phyloP scores from a whole-genome alignment of 768 basidiomycete species.

The Mycena capillaripes region DNA sequence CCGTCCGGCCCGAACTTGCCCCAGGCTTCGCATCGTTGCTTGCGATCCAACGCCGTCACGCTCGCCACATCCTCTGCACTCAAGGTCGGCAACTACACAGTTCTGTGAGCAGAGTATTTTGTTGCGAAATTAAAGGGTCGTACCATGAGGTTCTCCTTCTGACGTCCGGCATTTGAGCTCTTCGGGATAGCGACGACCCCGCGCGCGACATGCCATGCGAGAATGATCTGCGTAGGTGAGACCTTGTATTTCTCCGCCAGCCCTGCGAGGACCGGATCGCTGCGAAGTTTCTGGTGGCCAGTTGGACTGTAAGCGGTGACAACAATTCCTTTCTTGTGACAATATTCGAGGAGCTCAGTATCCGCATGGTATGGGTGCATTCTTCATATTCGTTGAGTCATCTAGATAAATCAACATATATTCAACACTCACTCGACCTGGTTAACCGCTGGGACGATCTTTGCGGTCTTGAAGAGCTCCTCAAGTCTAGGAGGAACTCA shows the following conservation, averaged over 20 bases:
- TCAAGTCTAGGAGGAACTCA: conserved; percentile 47
- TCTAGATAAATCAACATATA: too few species aligned
- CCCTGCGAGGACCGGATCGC: conserved; percentile 58
- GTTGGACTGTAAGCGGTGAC: conserved; percentile 66
- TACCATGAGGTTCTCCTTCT: conserved; percentile 61
- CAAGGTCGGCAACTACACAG: conserved; percentile 10
- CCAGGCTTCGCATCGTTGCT: background rate
- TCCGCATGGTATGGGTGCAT: conserved; percentile 63
- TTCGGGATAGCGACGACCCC: conserved; percentile 62
- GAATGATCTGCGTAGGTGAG: conserved; percentile 60
- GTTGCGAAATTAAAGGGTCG: background rate
- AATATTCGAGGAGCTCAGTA: conserved; percentile 61
- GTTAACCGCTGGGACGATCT: conserved; percentile 61
- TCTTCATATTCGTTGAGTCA: conserved; percentile 41
- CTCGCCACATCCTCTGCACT: conserved; percentile 6
- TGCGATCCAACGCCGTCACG: conserved; percentile 14
- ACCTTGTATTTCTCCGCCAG: conserved; percentile 64
- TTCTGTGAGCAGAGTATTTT: background rate
- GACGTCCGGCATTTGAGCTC: conserved; percentile 59
- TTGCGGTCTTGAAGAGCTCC: conserved; percentile 54
- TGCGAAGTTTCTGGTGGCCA: conserved; percentile 58
- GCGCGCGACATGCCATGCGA: conserved; percentile 66
- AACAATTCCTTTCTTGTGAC: conserved; percentile 62
- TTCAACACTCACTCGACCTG: conserved; percentile 58
- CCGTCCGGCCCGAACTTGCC: conserved; percentile 1